Base-by-base conservation (phyloP, 176 grass and related monocot species). In the Rhynchospora tenuis region DNA sequence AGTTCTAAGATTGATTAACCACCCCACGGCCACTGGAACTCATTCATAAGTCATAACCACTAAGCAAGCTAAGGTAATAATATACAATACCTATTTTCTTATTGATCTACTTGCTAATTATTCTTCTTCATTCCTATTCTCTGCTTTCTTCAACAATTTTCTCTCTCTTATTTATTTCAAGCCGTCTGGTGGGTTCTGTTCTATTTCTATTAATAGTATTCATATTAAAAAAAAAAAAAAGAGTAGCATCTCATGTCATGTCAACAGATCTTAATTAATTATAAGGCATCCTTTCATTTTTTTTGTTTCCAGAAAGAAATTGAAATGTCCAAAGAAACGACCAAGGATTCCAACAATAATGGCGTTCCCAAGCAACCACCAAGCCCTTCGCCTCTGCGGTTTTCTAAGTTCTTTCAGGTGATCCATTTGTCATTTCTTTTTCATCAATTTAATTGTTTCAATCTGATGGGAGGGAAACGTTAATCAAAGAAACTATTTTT, bases 341-440 rank as follows among this genome's bases (percentile, higher is more conserved):
- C 19, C 11, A 76, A 76, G 44, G 72, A 69, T 29, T 69, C 65
- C 14, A 38, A 50, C 47, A 33, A 33, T 33, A 50, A 50, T 50
- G 47, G 47, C 47, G 2, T 6, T 50, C 6, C 22, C 26, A 69
- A 69, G 24, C 4, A 12, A 50, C 72, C 72, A 3, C 72, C 72
- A 76, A 76, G 42, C 48, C 73, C 73, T 56, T 77, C 73, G 12
- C 73, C 73, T 13, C 45, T 77, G 73, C 73, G 73, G 1, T 77
- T 77, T 77, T 77, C 73, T 24, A 77, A 77, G 73, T 77, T 77
- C 51, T 77, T 77, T 56, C 73, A 77, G 73, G 73, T 77, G 16
- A 77, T 72, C 9, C 38, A 5, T 72, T 72, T 72, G 4, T 44
- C 1, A 2, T 43, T 38, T 7, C 55, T 73, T 73, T 26, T 56